Evolutionary conservation across 2,329 filamentous ascomycete genomes (phyloP), one percentile per base, ranked within the genome.

Genomic region (Davidsoniella virescens): DNA sequence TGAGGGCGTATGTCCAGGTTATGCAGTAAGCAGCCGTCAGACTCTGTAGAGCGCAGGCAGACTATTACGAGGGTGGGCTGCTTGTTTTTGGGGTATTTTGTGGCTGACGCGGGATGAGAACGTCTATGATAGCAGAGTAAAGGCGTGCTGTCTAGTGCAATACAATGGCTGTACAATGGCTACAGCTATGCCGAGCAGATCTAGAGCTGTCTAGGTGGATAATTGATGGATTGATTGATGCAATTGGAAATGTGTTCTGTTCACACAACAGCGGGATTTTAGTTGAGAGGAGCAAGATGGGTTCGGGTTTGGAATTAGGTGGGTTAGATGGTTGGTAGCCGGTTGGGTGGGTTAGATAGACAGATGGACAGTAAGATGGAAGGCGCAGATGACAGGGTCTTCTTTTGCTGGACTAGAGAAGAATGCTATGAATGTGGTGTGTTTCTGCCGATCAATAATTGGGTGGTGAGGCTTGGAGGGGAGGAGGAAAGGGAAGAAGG

Each of bases 201-300:
- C 5, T 17, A 43, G 18, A 18, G 18, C 18, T 43, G 6, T 17
- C 40, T 20, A 20, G 16, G 14, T 20, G 40, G 40, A 25, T 14
- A 49, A 43, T 37, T 43, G 18, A 49, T 29, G 5, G 39, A 26
- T 29, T 5, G 39, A 26, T 16, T 26, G 40, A 36, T 33, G 43
- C 43, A 46, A 46, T 45, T 16, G 42, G 49, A 40, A 51, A 45
- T 36, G 49, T 51, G 49, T 44, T 18, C 26, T 33, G 26, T 33
- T 49, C 39, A 41, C 47, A 49, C 25, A 39, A 33, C 39, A 25
- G 47, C 47, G 47, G 25, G 25, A 42, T 36, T 49, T 49, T 33
- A 37, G 23, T 29, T 16, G 38, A 16, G 14, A 37, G 48, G 18
- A 50, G 26, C 20, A 49, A 8, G 42, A 44, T n/a, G 42, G 44